Percentiles rank a stretch among this genome's conserved stretches.
phyloP scores from a whole-genome alignment of 306 rosid genomes.

The peach (Prunus persica) region Prunus_persica_NCBIv2 NC_034009.1:6661001-6661500 shows the following conservation, averaged over 20 bases:
- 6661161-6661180: slow-evolving; percentile 52
- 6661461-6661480: not conserved
- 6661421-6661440: not conserved
- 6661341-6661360: not conserved
- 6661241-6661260: not conserved
- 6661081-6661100: slow-evolving; percentile 52
- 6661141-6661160: slow-evolving; percentile 46
- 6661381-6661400: not conserved
- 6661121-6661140: slow-evolving; percentile 58
- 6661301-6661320: not conserved
- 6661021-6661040: slow-evolving; percentile 79
- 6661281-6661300: not conserved
- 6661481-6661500: not conserved
- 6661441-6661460: not conserved
- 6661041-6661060: slow-evolving; percentile 42
- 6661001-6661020: slow-evolving; percentile 76
- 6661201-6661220: not conserved
- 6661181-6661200: slow-evolving; percentile 48
- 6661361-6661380: not conserved
- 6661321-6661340: not conserved
- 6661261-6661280: not conserved
- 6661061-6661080: slow-evolving; percentile 51
- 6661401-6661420: not conserved
- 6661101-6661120: slow-evolving; percentile 50
- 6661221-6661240: not conserved